These are phyloP conservation scores for Colletotrichum musae DNA, from an alignment of 2,329 filamentous ascomycete species.

Conservation along the genomic window DNA sequence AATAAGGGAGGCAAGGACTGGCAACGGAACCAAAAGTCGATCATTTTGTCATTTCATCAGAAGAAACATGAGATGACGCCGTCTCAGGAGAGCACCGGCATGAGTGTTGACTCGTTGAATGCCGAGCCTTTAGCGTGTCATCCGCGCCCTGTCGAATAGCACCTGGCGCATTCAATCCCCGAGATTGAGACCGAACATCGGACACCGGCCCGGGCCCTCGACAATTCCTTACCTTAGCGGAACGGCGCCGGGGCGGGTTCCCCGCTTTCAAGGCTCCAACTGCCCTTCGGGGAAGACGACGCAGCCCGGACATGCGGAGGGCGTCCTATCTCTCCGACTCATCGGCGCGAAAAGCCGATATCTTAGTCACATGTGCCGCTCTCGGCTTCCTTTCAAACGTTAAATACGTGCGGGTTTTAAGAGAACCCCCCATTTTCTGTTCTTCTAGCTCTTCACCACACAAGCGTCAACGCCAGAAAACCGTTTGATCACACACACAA, in stretches of 20 bases:
- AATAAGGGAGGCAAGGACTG: no score
- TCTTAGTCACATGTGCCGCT: slow-evolving; percentile 21
- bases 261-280: slow-evolving; percentile 28
- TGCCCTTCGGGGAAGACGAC: slow-evolving; percentile 34
- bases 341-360: slow-evolving; percentile 1
- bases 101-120: background rate
- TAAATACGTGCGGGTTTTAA: background rate
- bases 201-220: slow-evolving; percentile 21
- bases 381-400: background rate
- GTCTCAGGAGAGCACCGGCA: no score
- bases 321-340: slow-evolving; percentile 7
- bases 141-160: slow-evolving; percentile 1
- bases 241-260: slow-evolving; percentile 23
- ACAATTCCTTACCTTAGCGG: slow-evolving; percentile 40
- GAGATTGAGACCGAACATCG: slow-evolving; percentile 4
- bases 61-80: no score
- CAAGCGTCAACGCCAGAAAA: background rate
- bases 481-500: background rate
- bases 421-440: no score
- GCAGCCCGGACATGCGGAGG: slow-evolving; percentile 27
- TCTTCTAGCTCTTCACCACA: no score
- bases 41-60: no score
- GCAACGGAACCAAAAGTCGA: no score
- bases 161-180: background rate
- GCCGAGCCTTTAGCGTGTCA: background rate